Evolutionary conservation across 2,329 filamentous ascomycete genomes (phyloP), one percentile per base, ranked within the genome.

Genomic region (Ophiocordyceps camponoti-floridani): DNA sequence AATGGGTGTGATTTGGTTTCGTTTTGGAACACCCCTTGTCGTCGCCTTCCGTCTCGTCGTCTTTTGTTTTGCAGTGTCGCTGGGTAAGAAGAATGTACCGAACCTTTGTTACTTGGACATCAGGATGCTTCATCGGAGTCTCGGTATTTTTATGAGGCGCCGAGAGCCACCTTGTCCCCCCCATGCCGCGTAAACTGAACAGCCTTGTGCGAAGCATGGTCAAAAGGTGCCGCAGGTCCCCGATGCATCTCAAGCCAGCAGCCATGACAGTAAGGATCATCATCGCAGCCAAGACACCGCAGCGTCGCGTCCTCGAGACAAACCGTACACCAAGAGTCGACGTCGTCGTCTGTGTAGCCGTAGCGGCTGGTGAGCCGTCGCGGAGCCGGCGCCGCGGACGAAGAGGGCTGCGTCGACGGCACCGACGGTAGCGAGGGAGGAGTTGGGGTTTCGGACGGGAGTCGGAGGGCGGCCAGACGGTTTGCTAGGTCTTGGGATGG

Each of bases 161-260:
- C 63, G 4, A 67, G 16, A 1, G 62, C 61, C 1, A 66, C 51
- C 40, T 56, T 61, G 28, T 50, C 54, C 50, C 53, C 55, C 47
- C 57, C 57, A 11, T 54, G 58, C 55, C 54, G 65, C 37, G 60
- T 63, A 54, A 75, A 81, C 49, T 72, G 72, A 43, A 82, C 73
- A 50, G 79, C 82, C 50, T 69, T 70, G 54, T 94, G 86, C 0
- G 67, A 70, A 47, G 72, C 67, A 58, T 87, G 82, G 47, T 88
- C 84, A 42, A 73, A 79, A 1, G 76, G 77, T 0, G 82, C 84
- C 41, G 69, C 67, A 1, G 78, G 76, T 0, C 82, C 79, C 31
- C 75, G 64, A 54, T 93, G 86, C 59, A 86, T 85, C 55, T 89
- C 84, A 47, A 70, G 72, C 85, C 85, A 94, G 64, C 86, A 93